Conservation (phyloP, 176 grass and related monocot genomes). For the Oryza glumipatula region DNA sequence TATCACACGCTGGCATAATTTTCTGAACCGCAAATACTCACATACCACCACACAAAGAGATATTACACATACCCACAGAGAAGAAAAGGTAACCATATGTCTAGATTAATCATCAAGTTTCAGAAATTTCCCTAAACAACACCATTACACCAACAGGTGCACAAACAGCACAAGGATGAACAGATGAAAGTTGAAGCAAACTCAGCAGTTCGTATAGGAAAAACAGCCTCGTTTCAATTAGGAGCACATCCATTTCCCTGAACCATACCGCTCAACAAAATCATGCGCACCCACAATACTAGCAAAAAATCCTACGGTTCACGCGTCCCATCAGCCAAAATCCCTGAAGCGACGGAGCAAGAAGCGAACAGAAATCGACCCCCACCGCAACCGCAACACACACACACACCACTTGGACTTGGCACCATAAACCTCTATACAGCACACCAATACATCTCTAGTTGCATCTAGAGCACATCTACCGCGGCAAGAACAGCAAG, state of each 20-base stretch:
- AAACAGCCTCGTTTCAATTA: neutral
- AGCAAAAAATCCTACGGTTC: neutral
- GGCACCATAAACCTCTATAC: neutral
- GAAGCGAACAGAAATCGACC: neutral
- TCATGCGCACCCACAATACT: neutral
- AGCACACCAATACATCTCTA: neutral
- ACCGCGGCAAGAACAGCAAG: neutral
- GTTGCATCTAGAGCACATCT: neutral
- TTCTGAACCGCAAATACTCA: neutral
- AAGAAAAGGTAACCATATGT: neutral
- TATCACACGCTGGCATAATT: neutral
- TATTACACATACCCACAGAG: neutral
- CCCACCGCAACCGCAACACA: neutral
- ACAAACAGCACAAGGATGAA: neutral
- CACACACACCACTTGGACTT: neutral
- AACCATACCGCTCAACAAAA: neutral
- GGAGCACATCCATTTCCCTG: neutral
- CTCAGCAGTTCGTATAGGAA: neutral
- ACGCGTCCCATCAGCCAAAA: neutral
- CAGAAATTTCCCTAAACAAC: neutral
- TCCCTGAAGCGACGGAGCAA: neutral
- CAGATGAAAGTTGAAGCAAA: neutral
- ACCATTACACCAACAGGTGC: neutral
- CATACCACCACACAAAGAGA: neutral
- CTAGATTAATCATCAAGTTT: neutral